Evolutionary conservation across 495 filamentous ascomycete genomes (phyloP), one percentile per base, ranked within the genome.

Genomic region (Podospora pseudocomata): DNA sequence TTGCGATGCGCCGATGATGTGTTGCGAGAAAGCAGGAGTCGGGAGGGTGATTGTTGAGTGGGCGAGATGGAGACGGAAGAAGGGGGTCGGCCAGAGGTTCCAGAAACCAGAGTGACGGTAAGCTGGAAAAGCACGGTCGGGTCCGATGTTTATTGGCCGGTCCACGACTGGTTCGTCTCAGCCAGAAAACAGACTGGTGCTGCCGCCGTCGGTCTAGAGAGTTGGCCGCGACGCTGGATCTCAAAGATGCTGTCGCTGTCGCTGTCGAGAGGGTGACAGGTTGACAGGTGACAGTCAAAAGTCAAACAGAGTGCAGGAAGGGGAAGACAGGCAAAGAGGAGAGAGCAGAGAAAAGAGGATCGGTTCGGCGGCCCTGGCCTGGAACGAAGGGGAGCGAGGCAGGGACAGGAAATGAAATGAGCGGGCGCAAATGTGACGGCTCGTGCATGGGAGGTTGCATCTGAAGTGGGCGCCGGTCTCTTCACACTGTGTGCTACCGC

Each of bases 61-160:
- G 68, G 18, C 28, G 68, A 19, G 63, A 23, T 23, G 23, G 23
- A 62, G 55, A 70, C 56, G 64, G 64, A 19, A 65, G 65, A 53
- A 70, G 60, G 64, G 65, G 39, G 55, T 19, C 64, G 69, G 68
- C 71, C 67, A 71, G 69, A 39, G 70, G 64, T 76, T 70, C 75
- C 73, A 75, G 73, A 75, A 75, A 77, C 75, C 75, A 74, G 67
- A 75, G 68, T 65, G 73, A 74, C 70, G 75, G 73, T 68, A 65
- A 44, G 65, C 69, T 62, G 56, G 61, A 71, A 59, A 70, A 59
- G 70, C 69, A 65, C 69, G 67, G 73, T 69, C 68, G 74, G 65
- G 69, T 65, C 70, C 64, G 68, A 62, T 72, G 71, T 65, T 49
- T 71, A 76, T 75, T 77, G 73, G 73, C 32, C 60, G 68, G 34